Evolutionary conservation across 1,284 basidiomycete genomes (phyloP).

Genomic region (Malassezia slooffiae): DNA sequence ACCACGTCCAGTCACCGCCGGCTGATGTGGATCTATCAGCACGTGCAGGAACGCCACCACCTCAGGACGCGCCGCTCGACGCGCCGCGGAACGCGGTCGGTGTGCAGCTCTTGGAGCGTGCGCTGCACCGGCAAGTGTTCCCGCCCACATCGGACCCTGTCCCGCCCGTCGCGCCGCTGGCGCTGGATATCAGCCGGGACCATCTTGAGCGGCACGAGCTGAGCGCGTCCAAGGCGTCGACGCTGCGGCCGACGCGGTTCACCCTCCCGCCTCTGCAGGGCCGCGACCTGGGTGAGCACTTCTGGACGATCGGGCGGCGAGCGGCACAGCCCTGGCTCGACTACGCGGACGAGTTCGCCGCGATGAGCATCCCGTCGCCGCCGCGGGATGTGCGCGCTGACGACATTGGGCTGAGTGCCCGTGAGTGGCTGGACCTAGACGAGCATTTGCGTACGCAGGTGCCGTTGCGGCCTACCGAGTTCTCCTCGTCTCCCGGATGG

Average conservation of each 20-base stretch:
- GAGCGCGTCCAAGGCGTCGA: conserved; percentile 66
- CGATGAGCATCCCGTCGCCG: conserved; percentile 55
- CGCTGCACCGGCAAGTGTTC: conserved; percentile 74
- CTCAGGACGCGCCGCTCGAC: too few species aligned
- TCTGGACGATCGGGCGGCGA: conserved; percentile 64
- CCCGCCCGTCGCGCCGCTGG: conserved; percentile 56
- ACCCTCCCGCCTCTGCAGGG: conserved; percentile 76
- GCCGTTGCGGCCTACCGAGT: conserved; percentile 54
- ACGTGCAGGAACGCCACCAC: background rate
- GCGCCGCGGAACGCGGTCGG: conserved; percentile 67
- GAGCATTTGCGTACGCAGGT: conserved; percentile 18
- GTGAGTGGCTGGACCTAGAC: conserved; percentile 37
- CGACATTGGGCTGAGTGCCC: conserved; percentile 17
- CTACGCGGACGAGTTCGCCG: conserved; percentile 60
- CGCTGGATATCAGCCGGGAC: conserved; percentile 63
- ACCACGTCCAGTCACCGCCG: too few species aligned
- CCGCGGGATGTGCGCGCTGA: conserved; percentile 43
- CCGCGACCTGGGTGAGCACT: conserved; percentile 73
- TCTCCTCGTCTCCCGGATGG: conserved; percentile 75
- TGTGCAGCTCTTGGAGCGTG: conserved; percentile 76
- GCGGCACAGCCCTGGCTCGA: conserved; percentile 71
- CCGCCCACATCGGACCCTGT: conserved; percentile 54
- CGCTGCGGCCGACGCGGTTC: conserved; percentile 66
- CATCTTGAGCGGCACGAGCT: conserved; percentile 72
- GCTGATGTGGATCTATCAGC: too few species aligned